phyloP scores from a whole-genome alignment of 164 flowering plant genomes.

The Umbellularia californica region DNA sequence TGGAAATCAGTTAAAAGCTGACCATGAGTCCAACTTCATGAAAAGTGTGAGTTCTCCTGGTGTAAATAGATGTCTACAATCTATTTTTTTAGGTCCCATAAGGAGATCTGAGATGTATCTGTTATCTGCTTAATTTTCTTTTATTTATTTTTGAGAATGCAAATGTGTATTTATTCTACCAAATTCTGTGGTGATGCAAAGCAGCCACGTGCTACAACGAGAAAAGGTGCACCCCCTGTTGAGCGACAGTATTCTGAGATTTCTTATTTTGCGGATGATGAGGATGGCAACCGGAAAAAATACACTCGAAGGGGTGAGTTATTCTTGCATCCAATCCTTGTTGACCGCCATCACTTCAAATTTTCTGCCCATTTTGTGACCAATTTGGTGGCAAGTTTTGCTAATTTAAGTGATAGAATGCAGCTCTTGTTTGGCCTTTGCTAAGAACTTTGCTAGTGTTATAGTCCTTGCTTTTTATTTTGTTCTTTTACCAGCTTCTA shows the following conservation, averaged over 20 bases:
- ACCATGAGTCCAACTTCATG: conserved; percentile 37
- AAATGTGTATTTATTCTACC: conserved; percentile 1
- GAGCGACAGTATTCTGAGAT: conserved; percentile 86
- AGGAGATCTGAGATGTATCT: neutral
- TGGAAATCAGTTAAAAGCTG: conserved; percentile 31
- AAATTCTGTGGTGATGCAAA: conserved; percentile 15
- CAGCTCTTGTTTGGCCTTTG: too few species aligned
- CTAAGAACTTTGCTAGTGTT: too few species aligned
- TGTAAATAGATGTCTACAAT: conserved; percentile 43
- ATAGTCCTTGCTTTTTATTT: too few species aligned
- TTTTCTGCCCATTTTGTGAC: neutral
- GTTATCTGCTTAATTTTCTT: neutral
- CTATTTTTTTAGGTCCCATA: neutral
- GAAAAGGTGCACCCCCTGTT: conserved; percentile 50
- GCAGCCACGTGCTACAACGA: conserved; percentile 85
- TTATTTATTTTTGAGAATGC: neutral
- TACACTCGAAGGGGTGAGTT: conserved; percentile 74
- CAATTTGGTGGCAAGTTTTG: neutral
- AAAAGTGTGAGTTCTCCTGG: conserved; percentile 65
- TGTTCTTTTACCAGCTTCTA: too few species aligned
- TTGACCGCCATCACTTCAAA: neutral
- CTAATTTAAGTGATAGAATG: too few species aligned
- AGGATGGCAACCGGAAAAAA: conserved; percentile 77
- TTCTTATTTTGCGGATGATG: conserved; percentile 95
- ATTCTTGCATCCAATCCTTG: neutral